Percentiles rank a stretch among this genome's conserved stretches.
These are phyloP conservation scores for Sedum album DNA, from an alignment of 164 flowering plant species.

Conservation along the genomic window DNA sequence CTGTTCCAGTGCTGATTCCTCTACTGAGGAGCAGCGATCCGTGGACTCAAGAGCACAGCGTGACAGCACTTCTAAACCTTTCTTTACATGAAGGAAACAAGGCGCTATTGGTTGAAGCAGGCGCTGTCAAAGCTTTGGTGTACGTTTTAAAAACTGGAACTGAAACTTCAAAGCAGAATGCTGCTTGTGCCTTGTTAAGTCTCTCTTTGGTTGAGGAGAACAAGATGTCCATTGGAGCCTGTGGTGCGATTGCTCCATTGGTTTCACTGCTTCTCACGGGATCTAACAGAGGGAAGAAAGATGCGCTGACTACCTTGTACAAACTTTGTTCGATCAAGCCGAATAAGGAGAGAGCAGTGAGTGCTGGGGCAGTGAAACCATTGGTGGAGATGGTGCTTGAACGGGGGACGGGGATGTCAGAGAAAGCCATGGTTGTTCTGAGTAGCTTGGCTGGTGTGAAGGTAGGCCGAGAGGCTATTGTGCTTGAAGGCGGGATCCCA, in stretches of 20 bases:
- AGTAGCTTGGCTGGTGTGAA: slow-evolving; percentile 60
- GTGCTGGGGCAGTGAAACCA: slow-evolving; percentile 81
- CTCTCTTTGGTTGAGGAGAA: slow-evolving; percentile 74
- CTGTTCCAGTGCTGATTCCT: slow-evolving; percentile 63
- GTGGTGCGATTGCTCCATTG: slow-evolving; percentile 89
- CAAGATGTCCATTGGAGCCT: slow-evolving; percentile 74
- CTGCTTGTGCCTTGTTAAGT: slow-evolving; percentile 83
- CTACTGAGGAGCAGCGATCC: slow-evolving; percentile 70
- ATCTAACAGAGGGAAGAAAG: slow-evolving; percentile 77
- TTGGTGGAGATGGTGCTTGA: slow-evolving; percentile 67
- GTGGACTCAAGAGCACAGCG: slow-evolving; percentile 84
- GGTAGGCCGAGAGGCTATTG: slow-evolving; percentile 59
- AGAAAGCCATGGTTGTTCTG: slow-evolving; percentile 94
- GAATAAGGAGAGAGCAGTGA: slow-evolving; percentile 86
- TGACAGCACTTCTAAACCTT: slow-evolving; percentile 79
- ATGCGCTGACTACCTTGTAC: slow-evolving; percentile 83
- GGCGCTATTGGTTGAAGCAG: slow-evolving; percentile 34
- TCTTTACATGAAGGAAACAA: slow-evolving; percentile 68
- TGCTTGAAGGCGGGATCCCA: slow-evolving; percentile 80
- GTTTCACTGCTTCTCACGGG: slow-evolving; percentile 66
- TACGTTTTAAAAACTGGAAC: slow-evolving; percentile 89
- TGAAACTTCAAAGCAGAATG: slow-evolving; percentile 84
- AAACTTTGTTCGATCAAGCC: slow-evolving; percentile 58
- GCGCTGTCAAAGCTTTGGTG: slow-evolving; percentile 69
- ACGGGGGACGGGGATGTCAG: slow-evolving; percentile 66